Evolutionary conservation across 1,139 yeast genomes (phyloP), one percentile per base, ranked within the genome.

Genomic region (Geotrichum cucujoidarum): DNA sequence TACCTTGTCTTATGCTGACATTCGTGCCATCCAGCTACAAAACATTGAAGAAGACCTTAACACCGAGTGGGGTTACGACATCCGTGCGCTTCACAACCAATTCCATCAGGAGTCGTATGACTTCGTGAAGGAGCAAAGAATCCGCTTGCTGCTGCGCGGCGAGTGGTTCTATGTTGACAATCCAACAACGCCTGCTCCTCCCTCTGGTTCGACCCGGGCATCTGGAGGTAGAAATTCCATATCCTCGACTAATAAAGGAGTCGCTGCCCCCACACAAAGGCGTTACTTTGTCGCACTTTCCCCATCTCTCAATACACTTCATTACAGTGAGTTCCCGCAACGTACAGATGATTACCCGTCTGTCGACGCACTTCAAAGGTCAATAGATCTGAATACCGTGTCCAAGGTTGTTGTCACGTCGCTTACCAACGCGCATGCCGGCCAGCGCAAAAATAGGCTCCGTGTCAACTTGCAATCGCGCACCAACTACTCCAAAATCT

Each of bases 41-140:
- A 65, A 65, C 30, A 60, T 79, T 35, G 80, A 75, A 54, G 56
- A 58, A 18, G 54, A 59, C 0, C 61, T 68, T 24, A 58, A 60
- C 24, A 50, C 53, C 16, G 61, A 60, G 32, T 70, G 74, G 73
- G 60, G 66, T 11, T 53, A 55, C 2, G 68, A 71, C 49, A 69
- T 78, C 43, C 53, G 62, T 8, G 74, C 69, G 33, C 82, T 87
- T 58, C 76, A 79, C 59, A 66, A 67, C 13, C 67, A 73, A 43
- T 70, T 85, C 52, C 65, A 74, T 4, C 66, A 68, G 16, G 92
- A 87, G 60, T 87, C 84, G 0, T 70, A 75, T 55, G 84, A 82
- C 46, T 85, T 84, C 61, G 90, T 87, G n/a, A 74, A 78, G 52
- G 92, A 84, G 61, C 95, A 86, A 65, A 73, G 95, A 56, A 79